phyloP scores from a whole-genome alignment of 2,329 filamentous ascomycete species.

The Cytospora schulzeri region DNA sequence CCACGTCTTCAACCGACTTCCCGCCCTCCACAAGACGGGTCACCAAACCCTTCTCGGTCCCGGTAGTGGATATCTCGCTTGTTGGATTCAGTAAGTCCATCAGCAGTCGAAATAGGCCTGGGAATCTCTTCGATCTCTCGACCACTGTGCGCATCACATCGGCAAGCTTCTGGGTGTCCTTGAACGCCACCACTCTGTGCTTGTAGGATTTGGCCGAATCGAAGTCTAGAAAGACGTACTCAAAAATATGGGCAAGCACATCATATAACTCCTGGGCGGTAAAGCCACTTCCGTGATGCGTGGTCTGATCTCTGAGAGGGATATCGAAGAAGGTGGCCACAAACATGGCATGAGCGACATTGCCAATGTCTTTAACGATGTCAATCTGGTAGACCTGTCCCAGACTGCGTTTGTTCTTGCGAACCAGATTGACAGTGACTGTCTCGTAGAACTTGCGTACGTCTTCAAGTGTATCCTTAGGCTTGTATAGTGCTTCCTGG shows the following conservation, averaged over 20 bases:
- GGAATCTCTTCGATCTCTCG: slow-evolving; percentile 31
- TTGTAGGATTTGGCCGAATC: slow-evolving; percentile 40
- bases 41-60: neutral
- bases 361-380: slow-evolving; percentile 43
- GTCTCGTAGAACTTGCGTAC: slow-evolving; percentile 32
- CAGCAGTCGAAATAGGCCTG: neutral
- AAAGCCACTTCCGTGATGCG: neutral
- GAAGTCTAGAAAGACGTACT: slow-evolving; percentile 54
- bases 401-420: slow-evolving; percentile 35
- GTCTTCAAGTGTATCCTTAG: slow-evolving; percentile 27
- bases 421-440: slow-evolving; percentile 34
- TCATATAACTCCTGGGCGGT: slow-evolving; percentile 40
- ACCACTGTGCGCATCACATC: slow-evolving; percentile 54
- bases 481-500: slow-evolving; percentile 29
- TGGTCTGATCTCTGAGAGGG: slow-evolving; percentile 44
- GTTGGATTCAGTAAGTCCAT: neutral
- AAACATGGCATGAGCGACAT: slow-evolving; percentile 55
- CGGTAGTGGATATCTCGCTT: neutral
- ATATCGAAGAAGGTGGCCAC: slow-evolving; percentile 54
- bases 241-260: slow-evolving; percentile 57
- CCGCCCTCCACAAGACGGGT: neutral
- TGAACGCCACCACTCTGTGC: slow-evolving; percentile 46
- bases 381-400: slow-evolving; percentile 38
- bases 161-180: slow-evolving; percentile 49
- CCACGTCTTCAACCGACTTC: slow-evolving; percentile 6